These are phyloP conservation scores for Diaporthe citri DNA, from an alignment of 2,329 filamentous ascomycete species.

Conservation along the genomic window DNA sequence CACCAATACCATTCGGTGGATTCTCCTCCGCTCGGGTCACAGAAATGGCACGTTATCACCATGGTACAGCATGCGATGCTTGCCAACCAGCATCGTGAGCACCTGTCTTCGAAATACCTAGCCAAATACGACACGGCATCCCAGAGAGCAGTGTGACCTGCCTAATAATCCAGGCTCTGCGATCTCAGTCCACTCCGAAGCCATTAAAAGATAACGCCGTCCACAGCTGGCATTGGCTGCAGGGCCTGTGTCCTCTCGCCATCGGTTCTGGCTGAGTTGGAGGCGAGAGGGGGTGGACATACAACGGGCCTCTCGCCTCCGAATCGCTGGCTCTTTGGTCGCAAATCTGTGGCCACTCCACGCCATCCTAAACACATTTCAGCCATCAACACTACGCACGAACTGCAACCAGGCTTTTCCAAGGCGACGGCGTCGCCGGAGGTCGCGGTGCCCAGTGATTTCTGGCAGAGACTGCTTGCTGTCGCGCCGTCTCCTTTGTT, in stretches of 20 bases:
- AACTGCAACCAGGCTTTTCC: not conserved
- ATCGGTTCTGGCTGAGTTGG: not conserved
- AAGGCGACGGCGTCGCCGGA: not conserved
- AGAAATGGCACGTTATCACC: not conserved
- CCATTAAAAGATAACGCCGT: not conserved
- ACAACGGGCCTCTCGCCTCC: not conserved
- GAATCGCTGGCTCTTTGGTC: not conserved
- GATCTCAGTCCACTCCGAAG: not conserved
- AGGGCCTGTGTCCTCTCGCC: not conserved
- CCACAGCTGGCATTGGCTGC: not conserved
- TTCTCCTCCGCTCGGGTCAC: not conserved
- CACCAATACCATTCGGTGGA: not conserved
- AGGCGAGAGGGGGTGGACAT: not conserved
- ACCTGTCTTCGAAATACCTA: not conserved
- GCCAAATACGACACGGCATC: not conserved
- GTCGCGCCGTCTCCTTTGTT: not conserved
- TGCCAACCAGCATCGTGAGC: no score
- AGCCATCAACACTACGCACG: not conserved
- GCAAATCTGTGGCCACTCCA: conserved; percentile 2
- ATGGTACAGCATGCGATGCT: not conserved
- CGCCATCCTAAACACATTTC: not conserved
- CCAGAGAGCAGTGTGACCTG: not conserved
- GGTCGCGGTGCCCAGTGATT: not conserved
- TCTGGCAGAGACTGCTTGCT: not conserved
- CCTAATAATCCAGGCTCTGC: not conserved